Base-by-base conservation (phyloP, 352 stramenopile species). In the Phytopythium sindhum region DNA sequence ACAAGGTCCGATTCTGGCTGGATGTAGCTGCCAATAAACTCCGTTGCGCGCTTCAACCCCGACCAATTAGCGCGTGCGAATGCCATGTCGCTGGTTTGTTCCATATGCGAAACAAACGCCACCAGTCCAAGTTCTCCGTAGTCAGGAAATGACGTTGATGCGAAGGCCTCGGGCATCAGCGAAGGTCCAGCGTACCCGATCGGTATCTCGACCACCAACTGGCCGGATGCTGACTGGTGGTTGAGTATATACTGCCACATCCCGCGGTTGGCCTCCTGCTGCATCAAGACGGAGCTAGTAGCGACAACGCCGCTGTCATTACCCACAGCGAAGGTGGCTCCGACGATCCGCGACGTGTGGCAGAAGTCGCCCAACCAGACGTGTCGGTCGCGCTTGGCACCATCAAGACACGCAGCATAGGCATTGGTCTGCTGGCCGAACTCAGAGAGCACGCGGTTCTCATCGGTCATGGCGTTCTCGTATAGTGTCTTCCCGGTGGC, bases 291-390 rank as follows among this genome's bases (percentile, higher is more conserved):
- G 33, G 33, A 39, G 6, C 6, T 39, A 10, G 7, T 39, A 2
- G 57, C 33, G 57, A 74, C 67, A 10, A 15, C n/a, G 31, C 42
- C 29, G 57, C 64, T 59, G 47, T 66, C 64, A 11, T 55, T 14
- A 15, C 33, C 44, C 21, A 68, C 67, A 5, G 50, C 61, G 53
- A 66, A 64, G 29, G 61, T 62, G 24, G 68, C 61, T 10, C 66
- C 66, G 57, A 69, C 65, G 59, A 70, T 70, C 5, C 68, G 64
- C 3, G 60, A 65, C 47, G 68, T 68, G 61, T 74, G 68, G 39
- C 71, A 74, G 41, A 74, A 74, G 54, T 74, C 60, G 19, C 68
- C 64, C 12, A 74, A 45, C 68, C 68, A 74, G 45, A 71, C 66
- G 68, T 71, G 68, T 4, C 64, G 68, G 19, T 74, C 68, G 24